Evolutionary conservation across 2,329 filamentous ascomycete genomes (phyloP), one percentile per base, ranked within the genome.

Genomic region (Exophiala sideris): DNA sequence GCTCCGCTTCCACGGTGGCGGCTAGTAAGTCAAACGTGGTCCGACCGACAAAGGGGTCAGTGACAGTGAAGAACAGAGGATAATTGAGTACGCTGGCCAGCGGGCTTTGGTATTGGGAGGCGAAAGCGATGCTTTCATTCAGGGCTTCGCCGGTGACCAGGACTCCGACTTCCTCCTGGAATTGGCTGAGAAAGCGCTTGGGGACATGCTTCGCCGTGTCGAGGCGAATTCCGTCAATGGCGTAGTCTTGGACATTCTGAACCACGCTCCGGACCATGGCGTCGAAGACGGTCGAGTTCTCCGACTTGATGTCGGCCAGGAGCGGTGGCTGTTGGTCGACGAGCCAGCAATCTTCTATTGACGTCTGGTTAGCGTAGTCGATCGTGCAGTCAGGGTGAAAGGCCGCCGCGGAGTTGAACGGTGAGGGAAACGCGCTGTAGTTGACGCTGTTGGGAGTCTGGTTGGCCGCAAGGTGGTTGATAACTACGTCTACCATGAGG

Each of bases 401-500:
- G 42, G 70, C 70, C 9, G 67, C 66, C 44, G 65, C 9, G 54
- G 67, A 61, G 47, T 61, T 61, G 50, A 63, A 68, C 4, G 67
- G 59, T 14, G 39, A 61, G 3, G 63, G 65, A 48, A 67, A 68
- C 24, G 65, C 56, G 35, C 57, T 59, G 36, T 52, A 50, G 1
- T 58, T 64, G 14, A 61, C 60, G 1, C 66, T 65, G 38, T 66
- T 45, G 20, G 60, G 60, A 10, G 62, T 64, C 46, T 68, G 62
- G 6, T 67, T 64, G 12, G 62, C 68, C 6, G 66, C 73, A 69
- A 75, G 71, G 51, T 80, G 75, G 62, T 80, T 80, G 36, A 76
- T 72, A 9, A 79, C 77, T 1, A 77, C 71, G 57, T 80, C 78
- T 41, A 79, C 70, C 77, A 80, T 79, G 8, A 81, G 60, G 57